These are phyloP conservation scores for Xylaria hypoxylon DNA, from an alignment of 2,329 filamentous ascomycete genomes.

Conservation along the genomic window DNA sequence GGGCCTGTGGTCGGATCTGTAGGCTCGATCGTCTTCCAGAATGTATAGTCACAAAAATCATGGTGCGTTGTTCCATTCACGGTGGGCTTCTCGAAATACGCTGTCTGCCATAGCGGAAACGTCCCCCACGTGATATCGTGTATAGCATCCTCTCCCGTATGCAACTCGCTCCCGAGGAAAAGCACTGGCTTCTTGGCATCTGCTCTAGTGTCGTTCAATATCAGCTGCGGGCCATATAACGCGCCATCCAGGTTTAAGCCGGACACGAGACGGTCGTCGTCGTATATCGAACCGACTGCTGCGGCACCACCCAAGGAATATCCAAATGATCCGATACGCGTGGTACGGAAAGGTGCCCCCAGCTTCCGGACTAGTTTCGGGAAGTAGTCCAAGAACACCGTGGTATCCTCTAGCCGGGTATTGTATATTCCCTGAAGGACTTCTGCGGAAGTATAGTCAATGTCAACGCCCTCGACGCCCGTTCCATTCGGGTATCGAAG, in stretches of 20 bases:
- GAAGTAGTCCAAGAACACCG: constrained; percentile 17
- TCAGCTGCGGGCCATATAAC: constrained; percentile 16
- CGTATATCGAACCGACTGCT: constrained; percentile 22
- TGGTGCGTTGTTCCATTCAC: constrained; percentile 37
- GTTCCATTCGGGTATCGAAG: constrained; percentile 46
- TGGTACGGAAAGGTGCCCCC: constrained; percentile 27
- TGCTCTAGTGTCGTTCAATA: constrained; percentile 21
- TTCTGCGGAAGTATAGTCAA: background rate
- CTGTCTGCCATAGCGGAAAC: constrained; percentile 40
- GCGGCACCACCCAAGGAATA: constrained; percentile 45
- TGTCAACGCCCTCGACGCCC: constrained; percentile 37
- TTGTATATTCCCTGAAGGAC: constrained; percentile 23
- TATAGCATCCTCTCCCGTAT: background rate
- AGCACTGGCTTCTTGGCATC: constrained; percentile 24
- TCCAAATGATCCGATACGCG: constrained; percentile 33
- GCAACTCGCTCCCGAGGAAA: constrained; percentile 16
- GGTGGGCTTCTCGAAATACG: constrained; percentile 19
- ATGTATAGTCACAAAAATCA: constrained; percentile 39
- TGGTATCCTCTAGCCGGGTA: constrained; percentile 18
- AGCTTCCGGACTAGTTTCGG: constrained; percentile 16
- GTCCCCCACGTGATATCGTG: constrained; percentile 37
- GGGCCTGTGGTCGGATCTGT: constrained; percentile 34
- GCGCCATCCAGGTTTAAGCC: constrained; percentile 45
- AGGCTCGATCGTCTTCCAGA: constrained; percentile 39
- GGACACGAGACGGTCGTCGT: constrained; percentile 28